A percentile compares a stretch with the other conserved stretches of the same genome.
These are phyloP conservation scores for Prunus mume DNA, from an alignment of 306 rosid species.

Conservation along the genomic window DNA sequence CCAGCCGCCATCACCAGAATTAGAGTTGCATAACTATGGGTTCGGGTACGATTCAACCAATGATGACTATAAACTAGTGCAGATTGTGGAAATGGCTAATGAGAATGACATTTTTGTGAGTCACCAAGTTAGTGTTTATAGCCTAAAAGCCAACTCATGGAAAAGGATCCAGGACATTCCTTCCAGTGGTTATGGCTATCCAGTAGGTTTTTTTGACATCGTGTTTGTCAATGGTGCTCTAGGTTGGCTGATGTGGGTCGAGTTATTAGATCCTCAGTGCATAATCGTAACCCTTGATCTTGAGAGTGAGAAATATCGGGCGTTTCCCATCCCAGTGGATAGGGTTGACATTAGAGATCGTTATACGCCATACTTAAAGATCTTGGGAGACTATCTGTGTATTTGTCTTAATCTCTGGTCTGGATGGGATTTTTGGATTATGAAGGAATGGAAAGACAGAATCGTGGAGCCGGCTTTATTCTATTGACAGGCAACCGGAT, in stretches of 20 bases:
- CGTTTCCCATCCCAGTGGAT: not conserved
- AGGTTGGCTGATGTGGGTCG: not conserved
- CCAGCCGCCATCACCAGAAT: not conserved
- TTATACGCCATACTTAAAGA: not conserved
- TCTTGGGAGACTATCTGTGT: not conserved
- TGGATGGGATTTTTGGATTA: not conserved
- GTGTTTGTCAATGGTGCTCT: not conserved
- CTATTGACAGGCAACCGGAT: not conserved
- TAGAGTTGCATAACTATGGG: not conserved
- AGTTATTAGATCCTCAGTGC: too few species aligned
- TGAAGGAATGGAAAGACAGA: not conserved
- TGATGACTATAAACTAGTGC: not conserved
- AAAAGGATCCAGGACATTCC: not conserved
- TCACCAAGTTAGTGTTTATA: not conserved
- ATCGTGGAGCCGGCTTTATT: not conserved
- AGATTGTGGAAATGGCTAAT: not conserved
- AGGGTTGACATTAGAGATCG: not conserved
- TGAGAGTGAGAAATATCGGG: not conserved
- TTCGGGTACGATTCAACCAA: slow-evolving; percentile 5
- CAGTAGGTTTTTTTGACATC: rapidly evolving
- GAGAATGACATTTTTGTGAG: rapidly evolving
- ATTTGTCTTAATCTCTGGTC: not conserved
- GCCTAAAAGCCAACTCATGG: not conserved
- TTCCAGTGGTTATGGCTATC: not conserved
- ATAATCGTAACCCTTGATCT: not conserved